Conservation (phyloP, 352 stramenopile species). For the Globisporangium emineosum region DNA sequence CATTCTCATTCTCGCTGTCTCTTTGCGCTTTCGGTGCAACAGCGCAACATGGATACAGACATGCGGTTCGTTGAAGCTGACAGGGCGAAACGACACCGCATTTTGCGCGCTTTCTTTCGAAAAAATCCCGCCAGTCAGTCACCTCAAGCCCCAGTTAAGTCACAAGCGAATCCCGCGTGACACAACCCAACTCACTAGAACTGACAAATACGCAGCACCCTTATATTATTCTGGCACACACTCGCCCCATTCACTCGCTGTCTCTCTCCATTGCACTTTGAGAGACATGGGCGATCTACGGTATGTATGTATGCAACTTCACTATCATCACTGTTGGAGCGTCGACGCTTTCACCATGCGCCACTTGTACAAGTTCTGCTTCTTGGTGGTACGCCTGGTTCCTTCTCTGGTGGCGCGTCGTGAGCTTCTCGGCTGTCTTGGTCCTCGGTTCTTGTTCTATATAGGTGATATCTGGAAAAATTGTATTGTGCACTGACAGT, state of each 20-base stretch:
- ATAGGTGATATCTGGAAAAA: not conserved
- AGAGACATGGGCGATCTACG: not conserved
- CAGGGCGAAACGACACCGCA: not conserved
- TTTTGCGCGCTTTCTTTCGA: not conserved
- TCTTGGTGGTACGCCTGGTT: not conserved
- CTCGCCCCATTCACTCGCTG: not conserved
- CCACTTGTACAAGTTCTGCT: not conserved
- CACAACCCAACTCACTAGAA: not conserved
- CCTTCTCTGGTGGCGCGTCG: not conserved
- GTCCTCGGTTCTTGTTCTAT: not conserved
- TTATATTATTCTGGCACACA: slow-evolving; percentile 13
- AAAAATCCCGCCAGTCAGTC: not conserved
- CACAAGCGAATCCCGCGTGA: too few species aligned
- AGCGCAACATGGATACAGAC: not conserved
- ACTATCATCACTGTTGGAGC: slow-evolving; percentile 1
- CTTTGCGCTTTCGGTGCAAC: not conserved
- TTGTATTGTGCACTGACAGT: not conserved
- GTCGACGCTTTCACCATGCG: not conserved
- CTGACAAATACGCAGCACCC: slow-evolving; percentile 9
- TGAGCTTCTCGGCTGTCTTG: not conserved
- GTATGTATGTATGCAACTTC: not conserved
- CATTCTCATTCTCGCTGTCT: not conserved
- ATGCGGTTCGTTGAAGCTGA: slow-evolving; percentile 6
- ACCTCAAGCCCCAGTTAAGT: not conserved
- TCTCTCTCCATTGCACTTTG: not conserved